Evolutionary conservation across 2,329 filamentous ascomycete species (phyloP), one percentile per base, ranked within the genome.

Genomic region (Alternaria metachromatica): DNA sequence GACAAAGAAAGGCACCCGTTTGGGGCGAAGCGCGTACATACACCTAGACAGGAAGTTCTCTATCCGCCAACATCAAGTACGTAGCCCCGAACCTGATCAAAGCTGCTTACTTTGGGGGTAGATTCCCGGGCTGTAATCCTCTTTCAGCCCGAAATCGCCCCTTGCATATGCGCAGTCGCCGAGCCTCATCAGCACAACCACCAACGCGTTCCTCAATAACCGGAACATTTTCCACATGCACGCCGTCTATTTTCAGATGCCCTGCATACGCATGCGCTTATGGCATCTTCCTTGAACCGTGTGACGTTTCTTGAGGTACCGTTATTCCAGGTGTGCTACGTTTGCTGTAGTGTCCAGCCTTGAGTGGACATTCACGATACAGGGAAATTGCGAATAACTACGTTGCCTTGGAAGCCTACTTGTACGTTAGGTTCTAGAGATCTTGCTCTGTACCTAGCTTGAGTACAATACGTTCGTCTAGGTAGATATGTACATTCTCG

Each of bases 141-240:
- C 26, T 50, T 46, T 18, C n/a, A 12, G 46, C 51, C 23, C 23
- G 23, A 20, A 10, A 6, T 18, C 15, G 15, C 53, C 49, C 60
- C 61, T 63, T 63, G 61, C 57, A 60, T 58, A 50, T 37, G 33
- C 26, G 46, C 59, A 58, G 60, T 58, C 41, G 48, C 55, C 45
- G 60, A 58, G 48, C 55, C 60, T 54, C 55, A 62, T 46, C 25
- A 23, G 21, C 41, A 30, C 13, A 41, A 50, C 54, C 59, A 43
- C 26, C n/a, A 41, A 23, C 23, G 28, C 33, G 33, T 18, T 37
- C 12, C 15, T 57, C 58, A 23, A 43, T 37, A 44, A 18, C 41
- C 49, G 20, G 30, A 46, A 13, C 13, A 18, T 49, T 28, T n/a
- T 21, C 11, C 8, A 18, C 18, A 48, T 13, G 23, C 18, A 6